phyloP scores from a whole-genome alignment of 2,329 filamentous ascomycete genomes.

The Chaetomium globosum region DNA sequence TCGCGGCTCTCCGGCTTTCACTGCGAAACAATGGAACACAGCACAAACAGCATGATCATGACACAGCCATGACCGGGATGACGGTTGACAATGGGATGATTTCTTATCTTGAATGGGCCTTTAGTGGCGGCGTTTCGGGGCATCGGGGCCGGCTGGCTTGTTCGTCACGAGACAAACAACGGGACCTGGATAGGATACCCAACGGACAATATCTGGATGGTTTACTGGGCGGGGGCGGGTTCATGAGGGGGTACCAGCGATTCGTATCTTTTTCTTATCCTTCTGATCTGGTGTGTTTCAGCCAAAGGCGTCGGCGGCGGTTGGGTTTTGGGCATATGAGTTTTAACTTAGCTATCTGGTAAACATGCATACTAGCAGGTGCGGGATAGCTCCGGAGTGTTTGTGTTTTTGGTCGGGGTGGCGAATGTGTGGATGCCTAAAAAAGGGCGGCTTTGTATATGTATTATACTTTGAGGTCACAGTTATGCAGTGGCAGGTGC shows the following conservation, averaged over 20 bases:
- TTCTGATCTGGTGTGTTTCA: not conserved
- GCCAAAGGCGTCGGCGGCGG: not conserved
- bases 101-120: not conserved
- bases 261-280: constrained; percentile 4
- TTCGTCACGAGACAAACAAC: not conserved
- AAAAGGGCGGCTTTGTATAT: not conserved
- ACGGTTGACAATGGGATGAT: constrained; percentile 5
- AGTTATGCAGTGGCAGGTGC: not conserved
- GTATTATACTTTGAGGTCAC: constrained; percentile 1
- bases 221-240: not conserved
- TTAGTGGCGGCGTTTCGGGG: constrained; percentile 15
- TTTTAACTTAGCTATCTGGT: constrained; percentile 10
- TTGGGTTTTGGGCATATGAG: not conserved
- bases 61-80: constrained; percentile 15
- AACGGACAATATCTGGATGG: constrained; percentile 8
- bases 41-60: constrained; percentile 15
- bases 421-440: constrained; percentile 1
- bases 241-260: constrained; percentile 2
- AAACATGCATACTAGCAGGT: constrained; percentile 10
- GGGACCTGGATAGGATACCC: constrained; percentile 3
- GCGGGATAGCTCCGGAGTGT: not conserved
- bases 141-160: constrained; percentile 12
- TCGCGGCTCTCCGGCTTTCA: not conserved
- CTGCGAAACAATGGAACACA: constrained; percentile 9
- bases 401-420: constrained; percentile 11